Conservation (phyloP, 257 asterid genomes). For the Gentiana dahurica region DNA sequence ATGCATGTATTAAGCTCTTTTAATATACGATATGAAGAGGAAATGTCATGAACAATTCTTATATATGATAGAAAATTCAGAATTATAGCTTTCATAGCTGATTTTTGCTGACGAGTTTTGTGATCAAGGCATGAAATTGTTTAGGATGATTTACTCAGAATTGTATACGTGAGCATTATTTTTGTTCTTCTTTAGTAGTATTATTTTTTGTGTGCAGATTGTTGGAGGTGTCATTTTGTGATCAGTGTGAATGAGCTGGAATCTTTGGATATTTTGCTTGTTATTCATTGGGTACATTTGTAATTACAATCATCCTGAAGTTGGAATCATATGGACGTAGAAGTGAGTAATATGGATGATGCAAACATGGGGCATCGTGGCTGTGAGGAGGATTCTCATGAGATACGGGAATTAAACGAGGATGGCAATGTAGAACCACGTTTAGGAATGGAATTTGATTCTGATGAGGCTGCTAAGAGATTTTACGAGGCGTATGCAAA, state of each 20-base stretch:
- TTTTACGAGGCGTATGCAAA: slow-evolving; percentile 64
- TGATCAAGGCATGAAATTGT: too few species aligned
- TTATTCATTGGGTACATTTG: too few species aligned
- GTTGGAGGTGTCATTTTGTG: neutral
- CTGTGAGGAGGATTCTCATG: slow-evolving; percentile 42
- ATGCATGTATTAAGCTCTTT: neutral
- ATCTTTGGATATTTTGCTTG: neutral
- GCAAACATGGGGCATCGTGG: slow-evolving; percentile 38
- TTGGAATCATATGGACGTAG: slow-evolving; percentile 31
- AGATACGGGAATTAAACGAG: slow-evolving; percentile 31
- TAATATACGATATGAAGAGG: too few species aligned
- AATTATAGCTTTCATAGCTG: neutral
- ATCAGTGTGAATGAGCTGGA: neutral
- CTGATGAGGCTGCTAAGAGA: slow-evolving; percentile 48
- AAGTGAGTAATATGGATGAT: slow-evolving; percentile 33
- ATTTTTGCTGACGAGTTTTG: neutral
- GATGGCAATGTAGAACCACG: slow-evolving; percentile 39
- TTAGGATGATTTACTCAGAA: too few species aligned
- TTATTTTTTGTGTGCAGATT: slow-evolving; percentile 2
- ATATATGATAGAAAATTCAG: too few species aligned
- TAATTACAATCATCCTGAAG: slow-evolving; percentile 12
- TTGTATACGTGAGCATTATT: neutral
- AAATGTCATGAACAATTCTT: too few species aligned
- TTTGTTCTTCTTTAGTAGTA: neutral
- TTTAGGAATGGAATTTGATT: slow-evolving; percentile 65